phyloP scores from a whole-genome alignment of 306 rosid species.

The Rosa chinensis region DNA sequence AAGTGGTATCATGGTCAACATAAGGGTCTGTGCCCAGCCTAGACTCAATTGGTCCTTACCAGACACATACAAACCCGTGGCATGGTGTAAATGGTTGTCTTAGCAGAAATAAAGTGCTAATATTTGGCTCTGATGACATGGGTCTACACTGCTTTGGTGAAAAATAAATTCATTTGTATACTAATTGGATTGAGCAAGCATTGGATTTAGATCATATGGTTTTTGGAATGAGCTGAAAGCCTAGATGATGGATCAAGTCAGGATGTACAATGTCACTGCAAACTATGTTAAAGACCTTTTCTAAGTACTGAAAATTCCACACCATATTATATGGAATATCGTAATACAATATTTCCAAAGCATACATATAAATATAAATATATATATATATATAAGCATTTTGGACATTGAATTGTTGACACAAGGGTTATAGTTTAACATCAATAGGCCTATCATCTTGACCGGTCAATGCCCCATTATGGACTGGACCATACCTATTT shows the following conservation, averaged over 20 bases:
- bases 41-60: background rate
- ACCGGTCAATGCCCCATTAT: background rate
- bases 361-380: background rate
- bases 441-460: background rate
- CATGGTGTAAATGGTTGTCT: background rate
- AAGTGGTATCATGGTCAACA: background rate
- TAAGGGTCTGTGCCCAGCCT: background rate
- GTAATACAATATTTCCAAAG: background rate
- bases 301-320: background rate
- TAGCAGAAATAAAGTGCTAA: background rate
- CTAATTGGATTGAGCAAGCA: background rate
- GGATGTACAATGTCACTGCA: background rate
- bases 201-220: background rate
- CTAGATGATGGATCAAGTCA: background rate
- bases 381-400: background rate
- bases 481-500: background rate
- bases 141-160: too few relatives aligned
- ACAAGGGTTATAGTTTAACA: background rate
- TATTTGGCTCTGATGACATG: background rate
- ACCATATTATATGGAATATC: background rate
- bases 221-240: background rate
- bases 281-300: background rate
- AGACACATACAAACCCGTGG: background rate
- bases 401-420: background rate
- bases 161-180: background rate